These are phyloP conservation scores for Purshia tridentata DNA, from an alignment of 306 rosid genomes.

Conservation along the genomic window DNA sequence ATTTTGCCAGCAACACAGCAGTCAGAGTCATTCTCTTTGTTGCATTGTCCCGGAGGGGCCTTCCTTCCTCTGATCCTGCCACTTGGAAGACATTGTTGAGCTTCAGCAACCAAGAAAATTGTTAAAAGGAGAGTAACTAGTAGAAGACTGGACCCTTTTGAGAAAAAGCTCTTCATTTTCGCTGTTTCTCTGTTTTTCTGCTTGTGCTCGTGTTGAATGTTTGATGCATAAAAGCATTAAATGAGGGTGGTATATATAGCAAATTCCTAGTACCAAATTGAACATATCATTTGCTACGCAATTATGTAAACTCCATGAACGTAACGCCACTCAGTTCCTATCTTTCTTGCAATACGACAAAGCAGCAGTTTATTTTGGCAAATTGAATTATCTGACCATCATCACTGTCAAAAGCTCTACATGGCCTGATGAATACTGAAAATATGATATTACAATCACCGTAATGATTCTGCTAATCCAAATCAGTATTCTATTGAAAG, in stretches of 20 bases:
- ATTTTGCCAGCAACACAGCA: slow-evolving; percentile 32
- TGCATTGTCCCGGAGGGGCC: slow-evolving; percentile 29
- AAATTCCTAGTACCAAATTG: neutral
- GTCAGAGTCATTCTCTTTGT: slow-evolving; percentile 17
- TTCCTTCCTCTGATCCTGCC: slow-evolving; percentile 25
- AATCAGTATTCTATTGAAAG: too few relatives aligned
- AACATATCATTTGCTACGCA: neutral
- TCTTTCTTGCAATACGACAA: too few relatives aligned
- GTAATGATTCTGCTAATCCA: too few relatives aligned
- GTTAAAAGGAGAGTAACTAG: neutral
- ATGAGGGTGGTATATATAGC: neutral
- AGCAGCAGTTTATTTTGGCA: too few relatives aligned
- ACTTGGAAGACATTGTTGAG: slow-evolving; percentile 26
- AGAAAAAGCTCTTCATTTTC: slow-evolving; percentile 16
- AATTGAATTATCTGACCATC: too few relatives aligned
- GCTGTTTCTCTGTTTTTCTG: neutral
- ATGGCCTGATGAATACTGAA: too few relatives aligned
- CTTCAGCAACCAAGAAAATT: neutral
- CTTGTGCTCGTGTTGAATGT: neutral
- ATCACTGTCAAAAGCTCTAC: too few relatives aligned
- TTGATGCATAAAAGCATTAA: neutral
- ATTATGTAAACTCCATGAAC: neutral
- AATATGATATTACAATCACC: too few relatives aligned
- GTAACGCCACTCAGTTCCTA: neutral
- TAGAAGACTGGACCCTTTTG: neutral